Conservation (phyloP, 2,329 filamentous ascomycete species). For the Aspergillus japonicus region DNA sequence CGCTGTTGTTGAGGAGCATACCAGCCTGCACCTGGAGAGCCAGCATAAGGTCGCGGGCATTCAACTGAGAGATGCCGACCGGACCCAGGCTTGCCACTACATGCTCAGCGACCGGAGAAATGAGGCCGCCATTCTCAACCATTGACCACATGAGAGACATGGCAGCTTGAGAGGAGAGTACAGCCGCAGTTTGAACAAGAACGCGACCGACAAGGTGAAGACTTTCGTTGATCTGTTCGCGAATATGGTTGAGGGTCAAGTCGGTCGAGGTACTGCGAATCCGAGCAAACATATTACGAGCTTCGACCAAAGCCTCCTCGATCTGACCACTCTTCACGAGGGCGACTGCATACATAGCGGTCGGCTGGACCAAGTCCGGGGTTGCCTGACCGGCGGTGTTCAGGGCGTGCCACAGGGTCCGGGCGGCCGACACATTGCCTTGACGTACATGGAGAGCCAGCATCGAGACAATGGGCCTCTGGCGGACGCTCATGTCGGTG, state of each 20-base stretch:
- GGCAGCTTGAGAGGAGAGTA: constrained; percentile 54
- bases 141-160: constrained; percentile 63
- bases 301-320: constrained; percentile 74
- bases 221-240: constrained; percentile 83
- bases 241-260: constrained; percentile 54
- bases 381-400: constrained; percentile 58
- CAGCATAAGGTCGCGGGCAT: constrained; percentile 53
- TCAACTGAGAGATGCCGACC: constrained; percentile 58
- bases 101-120: constrained; percentile 60
- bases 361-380: constrained; percentile 74
- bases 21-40: constrained; percentile 60
- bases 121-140: constrained; percentile 63
- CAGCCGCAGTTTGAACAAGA: constrained; percentile 53
- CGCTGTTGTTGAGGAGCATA: constrained; percentile 41
- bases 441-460: constrained; percentile 82
- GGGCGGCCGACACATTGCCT: constrained; percentile 74
- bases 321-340: constrained; percentile 82
- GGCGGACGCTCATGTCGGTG: constrained; percentile 52
- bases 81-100: constrained; percentile 60
- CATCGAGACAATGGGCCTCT: constrained; percentile 69
- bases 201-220: constrained; percentile 66
- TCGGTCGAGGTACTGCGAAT: constrained; percentile 65
- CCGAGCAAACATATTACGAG: constrained; percentile 81
- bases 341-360: constrained; percentile 85
- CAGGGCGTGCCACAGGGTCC: constrained; percentile 77